Conservation (phyloP, 2,329 filamentous ascomycete species). For the Stenocarpella maydis region DNA sequence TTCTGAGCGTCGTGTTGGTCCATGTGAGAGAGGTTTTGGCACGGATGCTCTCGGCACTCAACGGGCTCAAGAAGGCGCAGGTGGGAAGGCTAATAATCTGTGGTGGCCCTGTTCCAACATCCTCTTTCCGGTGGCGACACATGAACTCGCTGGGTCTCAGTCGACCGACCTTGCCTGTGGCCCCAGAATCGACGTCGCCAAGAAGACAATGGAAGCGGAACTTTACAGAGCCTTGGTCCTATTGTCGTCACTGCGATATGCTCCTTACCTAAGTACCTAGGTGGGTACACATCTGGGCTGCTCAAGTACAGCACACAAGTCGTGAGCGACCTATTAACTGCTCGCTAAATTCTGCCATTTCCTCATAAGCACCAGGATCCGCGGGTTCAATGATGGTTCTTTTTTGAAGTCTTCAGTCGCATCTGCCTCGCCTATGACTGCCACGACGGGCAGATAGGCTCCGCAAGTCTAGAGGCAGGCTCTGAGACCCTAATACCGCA, state of each 20-base stretch:
- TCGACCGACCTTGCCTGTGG: not conserved
- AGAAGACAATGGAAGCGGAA: too few species aligned
- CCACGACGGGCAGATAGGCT: not conserved
- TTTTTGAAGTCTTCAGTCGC: not conserved
- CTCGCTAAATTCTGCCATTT: not conserved
- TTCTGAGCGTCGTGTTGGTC: not conserved
- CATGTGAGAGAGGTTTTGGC: not conserved
- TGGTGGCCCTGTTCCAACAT: not conserved
- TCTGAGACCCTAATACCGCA: slow-evolving; percentile 16
- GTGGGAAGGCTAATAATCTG: not conserved
- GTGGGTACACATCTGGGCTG: too few species aligned
- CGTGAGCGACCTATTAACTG: too few species aligned
- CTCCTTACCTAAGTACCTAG: too few species aligned
- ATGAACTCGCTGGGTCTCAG: not conserved
- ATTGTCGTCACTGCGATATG: not conserved
- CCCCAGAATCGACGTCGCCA: not conserved
- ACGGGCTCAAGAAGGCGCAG: not conserved
- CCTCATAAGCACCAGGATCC: not conserved
- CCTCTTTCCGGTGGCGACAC: not conserved
- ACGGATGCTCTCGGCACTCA: not conserved
- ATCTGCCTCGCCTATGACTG: not conserved
- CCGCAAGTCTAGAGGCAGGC: not conserved
- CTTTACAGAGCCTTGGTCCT: not conserved
- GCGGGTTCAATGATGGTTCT: not conserved
- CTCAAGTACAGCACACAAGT: too few species aligned